These are phyloP conservation scores for Sclerotinia spermophila DNA, from an alignment of 2,329 filamentous ascomycete species.

Conservation along the genomic window DNA sequence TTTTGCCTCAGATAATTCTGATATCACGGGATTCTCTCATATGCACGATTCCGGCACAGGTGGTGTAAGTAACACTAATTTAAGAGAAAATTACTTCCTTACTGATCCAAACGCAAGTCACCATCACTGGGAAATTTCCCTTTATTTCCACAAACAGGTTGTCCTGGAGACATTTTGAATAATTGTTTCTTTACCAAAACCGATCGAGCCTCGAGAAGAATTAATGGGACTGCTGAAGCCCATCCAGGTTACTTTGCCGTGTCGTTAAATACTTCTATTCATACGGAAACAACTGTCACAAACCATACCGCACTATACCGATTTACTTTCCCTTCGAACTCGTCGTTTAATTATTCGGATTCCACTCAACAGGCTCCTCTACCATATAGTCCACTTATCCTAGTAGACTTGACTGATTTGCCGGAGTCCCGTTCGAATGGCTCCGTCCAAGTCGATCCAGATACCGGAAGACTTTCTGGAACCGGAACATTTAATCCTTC, in stretches of 20 bases:
- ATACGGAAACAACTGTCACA: slow-evolving; percentile 64
- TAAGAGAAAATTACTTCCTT: neutral
- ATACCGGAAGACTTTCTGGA: slow-evolving; percentile 60
- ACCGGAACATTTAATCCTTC: slow-evolving; percentile 59
- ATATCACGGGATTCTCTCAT: slow-evolving; percentile 36
- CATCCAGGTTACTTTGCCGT: slow-evolving; percentile 65
- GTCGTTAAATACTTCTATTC: slow-evolving; percentile 53
- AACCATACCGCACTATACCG: slow-evolving; percentile 64
- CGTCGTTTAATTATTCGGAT: slow-evolving; percentile 29
- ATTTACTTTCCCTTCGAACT: slow-evolving; percentile 54
- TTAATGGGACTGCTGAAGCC: slow-evolving; percentile 50
- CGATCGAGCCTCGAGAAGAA: slow-evolving; percentile 41
- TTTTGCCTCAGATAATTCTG: slow-evolving; percentile 48
- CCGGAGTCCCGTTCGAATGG: slow-evolving; percentile 57
- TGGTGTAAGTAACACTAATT: slow-evolving; percentile 29
- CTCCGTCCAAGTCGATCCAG: slow-evolving; percentile 50
- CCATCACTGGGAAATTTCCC: slow-evolving; percentile 72
- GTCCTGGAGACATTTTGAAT: slow-evolving; percentile 58
- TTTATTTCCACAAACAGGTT: slow-evolving; percentile 63
- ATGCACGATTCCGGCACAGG: slow-evolving; percentile 47
- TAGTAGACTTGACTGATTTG: slow-evolving; percentile 64
- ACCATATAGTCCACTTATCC: slow-evolving; percentile 53
- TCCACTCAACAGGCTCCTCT: slow-evolving; percentile 14
- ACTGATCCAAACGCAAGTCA: slow-evolving; percentile 24
- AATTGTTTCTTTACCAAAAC: slow-evolving; percentile 56